phyloP scores from a whole-genome alignment of 2,329 filamentous ascomycete species.

The Hymenoscyphus infarciens region DNA sequence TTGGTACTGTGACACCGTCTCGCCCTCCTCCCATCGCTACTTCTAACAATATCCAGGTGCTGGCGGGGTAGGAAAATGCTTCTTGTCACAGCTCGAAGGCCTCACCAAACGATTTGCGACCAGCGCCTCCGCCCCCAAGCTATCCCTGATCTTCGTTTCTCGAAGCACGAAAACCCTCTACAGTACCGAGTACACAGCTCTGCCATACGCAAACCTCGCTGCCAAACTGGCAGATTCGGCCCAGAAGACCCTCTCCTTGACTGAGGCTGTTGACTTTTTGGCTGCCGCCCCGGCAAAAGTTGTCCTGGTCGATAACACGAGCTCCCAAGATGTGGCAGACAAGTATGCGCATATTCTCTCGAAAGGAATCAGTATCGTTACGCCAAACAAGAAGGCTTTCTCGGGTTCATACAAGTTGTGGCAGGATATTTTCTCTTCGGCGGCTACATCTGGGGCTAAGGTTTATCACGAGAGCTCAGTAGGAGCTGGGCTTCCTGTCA shows the following conservation, averaged over 20 bases:
- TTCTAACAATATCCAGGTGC: conserved; percentile 56
- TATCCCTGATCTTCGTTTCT: conserved; percentile 79
- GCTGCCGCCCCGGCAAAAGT: conserved; percentile 72
- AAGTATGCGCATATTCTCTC: conserved; percentile 78
- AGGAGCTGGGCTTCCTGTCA: conserved; percentile 86
- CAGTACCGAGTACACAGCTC: conserved; percentile 65
- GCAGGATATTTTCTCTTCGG: conserved; percentile 79
- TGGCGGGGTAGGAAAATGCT: conserved; percentile 89
- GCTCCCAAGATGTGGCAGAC: conserved; percentile 79
- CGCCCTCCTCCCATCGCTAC: conserved; percentile 10
- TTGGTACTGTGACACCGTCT: conserved; percentile 36
- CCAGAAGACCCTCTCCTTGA: conserved; percentile 61
- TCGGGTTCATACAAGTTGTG: conserved; percentile 77
- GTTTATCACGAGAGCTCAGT: conserved; percentile 95
- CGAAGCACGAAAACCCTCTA: conserved; percentile 82
- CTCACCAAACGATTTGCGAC: conserved; percentile 64
- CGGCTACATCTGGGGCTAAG: conserved; percentile 67
- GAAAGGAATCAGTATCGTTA: conserved; percentile 84
- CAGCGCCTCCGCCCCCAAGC: conserved; percentile 41
- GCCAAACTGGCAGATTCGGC: conserved; percentile 61
- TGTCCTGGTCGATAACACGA: conserved; percentile 93
- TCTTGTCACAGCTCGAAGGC: conserved; percentile 74
- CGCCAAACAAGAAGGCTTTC: conserved; percentile 98
- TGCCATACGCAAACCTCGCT: conserved; percentile 58
- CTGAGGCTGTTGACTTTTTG: conserved; percentile 75